phyloP scores from a whole-genome alignment of 2,329 filamentous ascomycete genomes.

The Xenoacremonium recifei region DNA sequence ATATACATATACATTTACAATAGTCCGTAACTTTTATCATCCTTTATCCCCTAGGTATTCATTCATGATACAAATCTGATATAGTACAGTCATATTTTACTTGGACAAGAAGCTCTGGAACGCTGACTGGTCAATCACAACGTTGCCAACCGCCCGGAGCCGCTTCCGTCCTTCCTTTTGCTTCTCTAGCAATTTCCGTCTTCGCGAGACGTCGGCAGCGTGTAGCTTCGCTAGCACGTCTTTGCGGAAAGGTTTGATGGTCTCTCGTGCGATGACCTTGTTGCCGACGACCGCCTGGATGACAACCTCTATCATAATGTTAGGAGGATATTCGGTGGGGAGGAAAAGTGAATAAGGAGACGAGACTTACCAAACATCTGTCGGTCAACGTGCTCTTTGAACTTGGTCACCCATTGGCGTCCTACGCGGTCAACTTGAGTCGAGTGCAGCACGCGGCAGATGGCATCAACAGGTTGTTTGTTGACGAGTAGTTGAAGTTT shows the following conservation, averaged over 20 bases:
- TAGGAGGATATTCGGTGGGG: slow-evolving; percentile 3
- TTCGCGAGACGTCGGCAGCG: slow-evolving; percentile 79
- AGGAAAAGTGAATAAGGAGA: neutral
- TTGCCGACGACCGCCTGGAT: slow-evolving; percentile 88
- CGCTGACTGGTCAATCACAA: slow-evolving; percentile 92
- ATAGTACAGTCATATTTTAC: too few relatives aligned
- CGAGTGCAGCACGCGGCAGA: slow-evolving; percentile 82
- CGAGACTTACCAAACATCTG: slow-evolving; percentile 73
- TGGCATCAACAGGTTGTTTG: slow-evolving; percentile 88
- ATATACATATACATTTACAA: too few relatives aligned
- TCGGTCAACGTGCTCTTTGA: slow-evolving; percentile 93
- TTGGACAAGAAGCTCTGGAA: slow-evolving; percentile 94
- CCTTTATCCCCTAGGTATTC: too few relatives aligned
- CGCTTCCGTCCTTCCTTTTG: slow-evolving; percentile 95
- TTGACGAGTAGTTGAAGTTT: slow-evolving; percentile 95
- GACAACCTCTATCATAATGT: slow-evolving; percentile 64
- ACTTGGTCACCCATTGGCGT: slow-evolving; percentile 86
- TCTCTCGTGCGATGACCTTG: slow-evolving; percentile 85
- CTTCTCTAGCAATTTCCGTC: slow-evolving; percentile 88
- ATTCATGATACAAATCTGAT: too few relatives aligned
- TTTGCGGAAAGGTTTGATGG: slow-evolving; percentile 94
- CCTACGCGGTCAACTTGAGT: slow-evolving; percentile 81
- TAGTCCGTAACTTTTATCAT: too few relatives aligned
- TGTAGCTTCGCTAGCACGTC: slow-evolving; percentile 93
- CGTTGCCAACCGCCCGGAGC: slow-evolving; percentile 80